Evolutionary conservation across 2,329 filamentous ascomycete genomes (phyloP).

Genomic region (Alternaria alternata): DNA sequence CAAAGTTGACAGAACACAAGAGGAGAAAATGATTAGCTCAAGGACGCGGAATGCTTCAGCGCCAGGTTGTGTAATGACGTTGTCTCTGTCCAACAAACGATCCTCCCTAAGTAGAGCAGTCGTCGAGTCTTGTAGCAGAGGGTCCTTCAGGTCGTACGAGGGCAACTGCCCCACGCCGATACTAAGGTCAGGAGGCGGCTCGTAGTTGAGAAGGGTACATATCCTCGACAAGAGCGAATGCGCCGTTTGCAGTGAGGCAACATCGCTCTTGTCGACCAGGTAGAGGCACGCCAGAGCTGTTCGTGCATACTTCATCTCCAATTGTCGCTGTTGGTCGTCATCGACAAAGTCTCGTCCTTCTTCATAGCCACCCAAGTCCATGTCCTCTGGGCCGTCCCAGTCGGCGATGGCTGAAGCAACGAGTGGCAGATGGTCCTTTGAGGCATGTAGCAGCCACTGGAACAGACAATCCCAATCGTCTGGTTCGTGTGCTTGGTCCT

Average conservation of each 20-base stretch:
- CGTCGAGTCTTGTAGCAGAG: constrained; percentile 42
- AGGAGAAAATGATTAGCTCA: constrained; percentile 66
- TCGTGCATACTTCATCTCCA: constrained; percentile 72
- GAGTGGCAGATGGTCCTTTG: constrained; percentile 67
- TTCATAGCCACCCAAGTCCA: constrained; percentile 70
- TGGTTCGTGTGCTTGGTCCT: constrained; percentile 32
- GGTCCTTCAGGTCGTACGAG: constrained; percentile 49
- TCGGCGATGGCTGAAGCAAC: constrained; percentile 70
- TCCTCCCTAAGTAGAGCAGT: constrained; percentile 52
- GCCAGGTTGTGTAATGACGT: constrained; percentile 70
- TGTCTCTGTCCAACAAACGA: constrained; percentile 64
- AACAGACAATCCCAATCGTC: constrained; percentile 74
- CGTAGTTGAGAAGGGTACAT: constrained; percentile 66
- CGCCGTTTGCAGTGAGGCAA: constrained; percentile 66
- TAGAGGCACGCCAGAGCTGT: constrained; percentile 74
- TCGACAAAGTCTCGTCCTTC: constrained; percentile 63
- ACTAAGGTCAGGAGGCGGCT: constrained; percentile 61
- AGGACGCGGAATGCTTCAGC: constrained; percentile 65
- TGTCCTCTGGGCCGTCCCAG: constrained; percentile 77
- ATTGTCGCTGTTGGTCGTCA: constrained; percentile 66
- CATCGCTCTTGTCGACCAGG: constrained; percentile 66
- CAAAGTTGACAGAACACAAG: constrained; percentile 54
- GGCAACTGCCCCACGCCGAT: constrained; percentile 54
- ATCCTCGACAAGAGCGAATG: constrained; percentile 69
- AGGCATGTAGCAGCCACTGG: constrained; percentile 70